These are phyloP conservation scores for Ceratocystis diversiconidia DNA, from an alignment of 2,329 filamentous ascomycete species.

Conservation along the genomic window DNA sequence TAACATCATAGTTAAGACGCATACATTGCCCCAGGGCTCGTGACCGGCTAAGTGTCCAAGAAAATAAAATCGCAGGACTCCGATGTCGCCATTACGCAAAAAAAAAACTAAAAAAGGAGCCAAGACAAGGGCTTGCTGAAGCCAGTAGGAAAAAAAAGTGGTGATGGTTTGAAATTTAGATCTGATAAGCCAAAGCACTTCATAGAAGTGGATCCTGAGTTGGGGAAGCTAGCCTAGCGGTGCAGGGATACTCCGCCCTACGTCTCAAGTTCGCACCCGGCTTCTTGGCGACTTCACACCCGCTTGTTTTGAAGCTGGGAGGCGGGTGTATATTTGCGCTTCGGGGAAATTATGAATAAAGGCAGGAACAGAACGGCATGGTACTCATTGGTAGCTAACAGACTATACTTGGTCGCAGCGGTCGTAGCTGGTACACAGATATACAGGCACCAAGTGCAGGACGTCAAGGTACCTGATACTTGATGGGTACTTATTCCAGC, in stretches of 20 bases:
- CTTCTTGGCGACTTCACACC: background rate
- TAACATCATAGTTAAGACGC: background rate
- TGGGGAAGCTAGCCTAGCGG: background rate
- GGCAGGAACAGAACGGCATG: background rate
- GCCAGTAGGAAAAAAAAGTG: slow-evolving; percentile 4
- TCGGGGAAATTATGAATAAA: background rate
- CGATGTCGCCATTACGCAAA: slow-evolving; percentile 8
- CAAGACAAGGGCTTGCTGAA: background rate
- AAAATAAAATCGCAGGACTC: background rate
- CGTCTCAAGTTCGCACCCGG: background rate
- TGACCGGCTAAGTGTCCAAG: background rate
- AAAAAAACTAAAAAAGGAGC: background rate
- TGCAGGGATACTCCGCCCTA: background rate
- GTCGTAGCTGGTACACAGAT: background rate
- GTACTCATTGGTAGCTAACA: background rate
- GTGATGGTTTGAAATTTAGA: slow-evolving; percentile 12
- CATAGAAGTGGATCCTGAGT: background rate
- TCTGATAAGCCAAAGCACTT: slow-evolving; percentile 12
- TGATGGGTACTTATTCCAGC: background rate
- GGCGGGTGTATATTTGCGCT: background rate
- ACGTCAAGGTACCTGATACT: background rate
- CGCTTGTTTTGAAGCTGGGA: background rate
- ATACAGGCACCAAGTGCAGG: background rate
- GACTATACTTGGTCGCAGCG: background rate
- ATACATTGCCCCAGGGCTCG: background rate